These are phyloP conservation scores for Paraphysoderma sedebokerense DNA, from an alignment of 371 early-diverging fungal species.

Conservation along the genomic window DNA sequence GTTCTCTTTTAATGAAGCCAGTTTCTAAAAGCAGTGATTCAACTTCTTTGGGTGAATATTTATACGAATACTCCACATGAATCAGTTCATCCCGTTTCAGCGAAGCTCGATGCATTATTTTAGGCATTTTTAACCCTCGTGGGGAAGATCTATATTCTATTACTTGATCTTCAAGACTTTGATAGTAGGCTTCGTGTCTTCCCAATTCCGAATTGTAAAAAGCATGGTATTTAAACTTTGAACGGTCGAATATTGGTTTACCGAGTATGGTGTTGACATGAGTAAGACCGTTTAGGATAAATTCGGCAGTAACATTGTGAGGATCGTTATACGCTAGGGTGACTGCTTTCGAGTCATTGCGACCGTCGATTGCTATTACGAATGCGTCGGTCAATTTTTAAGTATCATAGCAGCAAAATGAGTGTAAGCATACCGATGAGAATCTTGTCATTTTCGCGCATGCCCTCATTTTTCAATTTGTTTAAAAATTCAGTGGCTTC, in stretches of 20 bases:
- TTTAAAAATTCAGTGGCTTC: constrained; percentile 35
- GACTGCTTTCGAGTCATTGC: constrained; percentile 47
- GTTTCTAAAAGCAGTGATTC: constrained; percentile 33
- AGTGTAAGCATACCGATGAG: no score
- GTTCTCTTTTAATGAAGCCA: no score
- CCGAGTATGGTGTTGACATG: constrained; percentile 54
- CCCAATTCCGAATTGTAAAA: constrained; percentile 52
- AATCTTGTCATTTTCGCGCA: no score
- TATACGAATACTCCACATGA: constrained; percentile 74
- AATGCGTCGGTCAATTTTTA: constrained; percentile 69
- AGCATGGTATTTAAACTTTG: constrained; percentile 47
- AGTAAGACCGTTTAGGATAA: constrained; percentile 66
- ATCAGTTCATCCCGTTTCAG: constrained; percentile 62
- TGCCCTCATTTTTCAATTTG: constrained; percentile 32
- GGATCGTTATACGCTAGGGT: constrained; percentile 72
- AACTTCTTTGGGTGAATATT: constrained; percentile 47
- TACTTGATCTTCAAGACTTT: constrained; percentile 25
- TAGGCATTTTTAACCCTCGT: constrained; percentile 8
- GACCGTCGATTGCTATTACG: constrained; percentile 64
- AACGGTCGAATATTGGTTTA: constrained; percentile 21
- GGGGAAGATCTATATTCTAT: constrained; percentile 19
- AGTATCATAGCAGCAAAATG: no score
- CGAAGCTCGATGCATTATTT: constrained; percentile 4
- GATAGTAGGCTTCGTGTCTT: constrained; percentile 64
- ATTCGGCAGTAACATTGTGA: constrained; percentile 52